Base-by-base conservation (phyloP, 805 yeast species). In the Candida rishiriensis region DNA sequence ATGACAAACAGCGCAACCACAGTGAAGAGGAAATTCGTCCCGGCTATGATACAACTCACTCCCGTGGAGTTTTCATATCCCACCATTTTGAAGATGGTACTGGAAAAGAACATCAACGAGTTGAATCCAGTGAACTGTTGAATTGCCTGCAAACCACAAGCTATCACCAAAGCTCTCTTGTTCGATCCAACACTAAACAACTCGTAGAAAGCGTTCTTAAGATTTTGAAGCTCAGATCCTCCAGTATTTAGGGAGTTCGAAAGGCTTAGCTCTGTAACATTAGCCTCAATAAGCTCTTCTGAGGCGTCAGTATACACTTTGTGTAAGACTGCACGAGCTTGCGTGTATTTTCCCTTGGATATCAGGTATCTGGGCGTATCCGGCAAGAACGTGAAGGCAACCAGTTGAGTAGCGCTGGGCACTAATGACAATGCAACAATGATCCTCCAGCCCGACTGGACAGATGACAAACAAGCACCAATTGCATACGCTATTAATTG, bases 71-170 rank as follows among this genome's bases (percentile, higher is more conserved):
- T 75, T 38, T 68, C 43, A 57, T 72, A 76, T 1, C 81, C 81
- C 38, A 73, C 70, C 49, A 75, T 72, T 58, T 76, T 71, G 54
- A 76, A 76, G 41, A 76, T 76, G 15, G 81, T 75, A 10, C 78
- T 66, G 51, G 78, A 71, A 51, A 76, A 76, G 58, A 75, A 76
- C 81, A 76, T 76, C 54, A 76, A 64, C 10, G 81, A 75, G 60
- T 76, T 76, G 62, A 76, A 76, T 4, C 82, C 82, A 15, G 79
- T 75, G 49, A 76, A 72, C 53, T 76, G 82, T 57, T 76, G 82
- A 46, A 72, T 68, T 18, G 78, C 80, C 52, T 76, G 81, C 44
- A 76, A 66, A 11, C 81, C 81, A 63, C 81, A 76, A 2, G 75
- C 81, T 46, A 76, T 68, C 16, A 75, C 61, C 41, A 76, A 66